A percentile compares a stretch with the other conserved stretches of the same genome.
Evolutionary conservation across 106 monocot species (phyloP).

Genomic region (Apostasia ramifera): DNA sequence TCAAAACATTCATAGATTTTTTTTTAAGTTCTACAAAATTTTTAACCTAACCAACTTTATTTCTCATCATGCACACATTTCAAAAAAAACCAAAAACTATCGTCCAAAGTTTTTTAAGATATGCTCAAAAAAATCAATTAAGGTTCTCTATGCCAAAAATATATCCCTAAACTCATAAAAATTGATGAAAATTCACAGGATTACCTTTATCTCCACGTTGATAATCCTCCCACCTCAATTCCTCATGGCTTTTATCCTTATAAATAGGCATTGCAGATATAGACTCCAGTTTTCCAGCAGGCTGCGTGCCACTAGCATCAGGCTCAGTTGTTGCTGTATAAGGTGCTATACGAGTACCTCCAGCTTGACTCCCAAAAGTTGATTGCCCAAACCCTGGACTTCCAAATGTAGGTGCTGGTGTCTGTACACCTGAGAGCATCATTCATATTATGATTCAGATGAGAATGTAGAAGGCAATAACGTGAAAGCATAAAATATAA

Average conservation of each 20-base stretch:
- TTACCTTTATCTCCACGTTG: conserved; percentile 95
- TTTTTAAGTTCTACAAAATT: no score
- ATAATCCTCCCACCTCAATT: conserved; percentile 97
- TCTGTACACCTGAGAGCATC: conserved; percentile 55
- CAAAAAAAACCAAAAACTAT: no score
- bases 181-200: background rate
- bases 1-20: no score
- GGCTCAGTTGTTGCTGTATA: conserved; percentile 61
- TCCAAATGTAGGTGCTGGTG: conserved; percentile 66
- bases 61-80: no score
- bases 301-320: conserved; percentile 43
- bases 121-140: background rate
- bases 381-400: conserved; percentile 68
- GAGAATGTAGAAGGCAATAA: background rate
- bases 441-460: background rate
- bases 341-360: conserved; percentile 62
- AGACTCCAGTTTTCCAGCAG: conserved; percentile 85
- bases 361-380: conserved; percentile 41
- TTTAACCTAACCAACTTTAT: no score
- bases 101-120: no score
- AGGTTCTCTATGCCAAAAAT: background rate
- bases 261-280: conserved; percentile 96
- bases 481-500: background rate
- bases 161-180: background rate
- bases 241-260: conserved; percentile 95